These are phyloP conservation scores for Meredithiella fracta DNA, from an alignment of 2,329 filamentous ascomycete genomes.

Conservation along the genomic window DNA sequence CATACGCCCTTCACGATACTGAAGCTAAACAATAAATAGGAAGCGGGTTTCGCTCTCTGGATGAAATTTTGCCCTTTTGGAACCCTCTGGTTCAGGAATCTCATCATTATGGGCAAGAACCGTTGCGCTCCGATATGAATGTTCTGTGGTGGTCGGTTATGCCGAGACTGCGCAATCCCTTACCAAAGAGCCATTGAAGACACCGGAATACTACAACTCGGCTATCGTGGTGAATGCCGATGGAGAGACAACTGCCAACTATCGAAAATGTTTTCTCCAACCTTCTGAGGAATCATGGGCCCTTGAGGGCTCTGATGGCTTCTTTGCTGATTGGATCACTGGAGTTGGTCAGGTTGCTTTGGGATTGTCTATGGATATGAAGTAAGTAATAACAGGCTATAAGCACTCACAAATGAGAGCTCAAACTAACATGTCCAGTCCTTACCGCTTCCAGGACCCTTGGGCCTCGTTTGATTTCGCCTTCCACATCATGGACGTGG, in stretches of 20 bases:
- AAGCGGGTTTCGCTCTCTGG: constrained; percentile 50
- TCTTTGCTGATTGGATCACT: constrained; percentile 20
- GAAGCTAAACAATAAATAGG: constrained; percentile 42
- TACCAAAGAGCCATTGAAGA: no score
- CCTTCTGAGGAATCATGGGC: no score
- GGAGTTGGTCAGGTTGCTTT: constrained; percentile 32
- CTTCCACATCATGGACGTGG: constrained; percentile 37
- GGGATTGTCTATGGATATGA: constrained; percentile 44
- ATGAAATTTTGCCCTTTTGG: constrained; percentile 48
- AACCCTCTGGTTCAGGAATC: constrained; percentile 42
- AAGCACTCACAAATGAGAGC: constrained; percentile 28
- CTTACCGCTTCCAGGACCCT: constrained; percentile 14
- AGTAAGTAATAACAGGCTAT: constrained; percentile 39
- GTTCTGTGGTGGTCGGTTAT: constrained; percentile 49
- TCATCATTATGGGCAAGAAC: constrained; percentile 48
- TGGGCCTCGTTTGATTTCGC: constrained; percentile 22
- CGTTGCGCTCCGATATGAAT: constrained; percentile 41
- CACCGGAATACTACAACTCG: no score
- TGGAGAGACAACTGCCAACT: no score
- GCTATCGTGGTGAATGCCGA: no score
- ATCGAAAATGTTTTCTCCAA: no score
- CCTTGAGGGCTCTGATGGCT: no score
- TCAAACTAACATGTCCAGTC: neutral
- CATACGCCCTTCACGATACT: no score
- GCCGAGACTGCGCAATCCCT: no score